Conservation (phyloP, 768 basidiomycete species). For the Sarcomyxa edulis region DNA sequence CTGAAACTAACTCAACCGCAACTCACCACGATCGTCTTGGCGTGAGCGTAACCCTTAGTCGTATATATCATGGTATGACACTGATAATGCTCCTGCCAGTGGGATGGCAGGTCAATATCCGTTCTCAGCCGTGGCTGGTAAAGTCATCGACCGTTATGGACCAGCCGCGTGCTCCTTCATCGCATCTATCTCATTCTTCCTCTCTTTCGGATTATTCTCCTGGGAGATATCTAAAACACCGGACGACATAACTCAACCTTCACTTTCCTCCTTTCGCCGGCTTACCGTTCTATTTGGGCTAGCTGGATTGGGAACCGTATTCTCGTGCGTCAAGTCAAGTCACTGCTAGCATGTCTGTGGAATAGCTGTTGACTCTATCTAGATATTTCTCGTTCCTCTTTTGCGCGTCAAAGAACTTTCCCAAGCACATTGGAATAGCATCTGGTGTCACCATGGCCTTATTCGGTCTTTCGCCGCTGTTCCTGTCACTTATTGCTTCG, state of each 20-base stretch:
- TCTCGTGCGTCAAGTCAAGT: conserved; percentile 48
- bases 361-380: too few relatives aligned
- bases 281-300: conserved; percentile 58
- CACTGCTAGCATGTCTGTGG: conserved; percentile 1
- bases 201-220: conserved; percentile 61
- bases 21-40: conserved; percentile 70
- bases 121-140: conserved; percentile 64
- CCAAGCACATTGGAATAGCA: conserved; percentile 57
- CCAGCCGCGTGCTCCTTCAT: conserved; percentile 63
- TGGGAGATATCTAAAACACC: conserved; percentile 46
- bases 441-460: conserved; percentile 65
- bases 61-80: not conserved
- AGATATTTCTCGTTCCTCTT: conserved; percentile 73
- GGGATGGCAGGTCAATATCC: conserved; percentile 84
- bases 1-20: conserved; percentile 71
- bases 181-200: conserved; percentile 51
- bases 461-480: conserved; percentile 79
- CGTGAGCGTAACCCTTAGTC: conserved; percentile 38
- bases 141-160: conserved; percentile 61
- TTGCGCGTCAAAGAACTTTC: conserved; percentile 68
- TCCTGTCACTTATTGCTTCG: conserved; percentile 63
- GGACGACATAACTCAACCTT: conserved; percentile 27
- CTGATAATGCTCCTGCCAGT: conserved; percentile 29
- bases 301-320: conserved; percentile 62
- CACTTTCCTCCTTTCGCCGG: conserved; percentile 40